Evolutionary conservation across 2,329 filamentous ascomycete species (phyloP), one percentile per base, ranked within the genome.

Genomic region (Trichophyton simii): DNA sequence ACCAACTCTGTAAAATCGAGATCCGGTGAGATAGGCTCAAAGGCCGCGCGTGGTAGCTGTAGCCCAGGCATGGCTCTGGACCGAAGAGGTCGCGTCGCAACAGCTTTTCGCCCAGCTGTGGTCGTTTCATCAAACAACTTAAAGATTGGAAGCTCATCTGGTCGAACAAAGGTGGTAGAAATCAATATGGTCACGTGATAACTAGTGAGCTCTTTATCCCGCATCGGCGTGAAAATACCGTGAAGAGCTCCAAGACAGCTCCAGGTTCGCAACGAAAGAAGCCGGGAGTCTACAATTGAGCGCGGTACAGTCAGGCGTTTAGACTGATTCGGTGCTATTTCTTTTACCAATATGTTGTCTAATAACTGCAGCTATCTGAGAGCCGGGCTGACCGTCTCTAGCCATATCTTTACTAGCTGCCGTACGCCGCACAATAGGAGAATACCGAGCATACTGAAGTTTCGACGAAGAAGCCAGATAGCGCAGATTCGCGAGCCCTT

Each of bases 1-100:
- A 97, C 89, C 1, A 97, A 79, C 0, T 77, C 76, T 44, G 83
- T 77, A 15, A 97, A 79, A 70, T 97, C 87, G 62, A 97, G 83
- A 69, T 92, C 84, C 0, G 91, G 91, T 0, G 91, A 83, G 55
- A 97, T 88, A 0, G 92, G 91, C 72, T 95, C 90, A 73, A 97
- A 97, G 59, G 91, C 89, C 15, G 91, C 90, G 70, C 90, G 87
- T 0, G 89, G 89, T 6, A 63, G 61, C 68, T 91, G 85, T 62
- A 87, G 79, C 13, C 87, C 81, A 60, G 89, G 87, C 91, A 96
- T 96, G 31, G 28, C 69, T 81, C 15, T 68, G 13, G 9, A 2
- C 22, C n/a, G 18, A 62, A 31, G 18, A 58, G 11, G 11, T 11
- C 3, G 55, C 11, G 34, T 15, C 22, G 50, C 50, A 54, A 34